Conservation (phyloP, 2,329 filamentous ascomycete genomes). For the Pseudogymnoascus pannorum region DNA sequence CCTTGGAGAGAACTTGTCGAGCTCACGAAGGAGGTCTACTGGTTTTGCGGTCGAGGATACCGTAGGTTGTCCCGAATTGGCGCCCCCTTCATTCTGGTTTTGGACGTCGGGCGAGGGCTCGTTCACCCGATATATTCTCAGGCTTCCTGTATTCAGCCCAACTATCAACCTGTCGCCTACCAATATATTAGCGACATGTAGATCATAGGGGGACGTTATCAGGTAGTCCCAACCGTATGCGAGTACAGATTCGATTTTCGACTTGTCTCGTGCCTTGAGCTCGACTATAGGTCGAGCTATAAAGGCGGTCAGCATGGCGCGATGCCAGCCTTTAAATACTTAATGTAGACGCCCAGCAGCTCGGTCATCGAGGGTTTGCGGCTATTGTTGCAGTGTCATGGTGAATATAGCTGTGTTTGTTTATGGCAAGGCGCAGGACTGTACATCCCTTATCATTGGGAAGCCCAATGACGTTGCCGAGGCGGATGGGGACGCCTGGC, state of each 20-base stretch:
- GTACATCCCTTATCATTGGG: constrained; percentile 6
- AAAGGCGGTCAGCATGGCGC: constrained; percentile 91
- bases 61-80: constrained; percentile 21
- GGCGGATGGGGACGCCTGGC: not conserved
- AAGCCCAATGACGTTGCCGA: constrained; percentile 4
- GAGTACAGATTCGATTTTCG: constrained; percentile 91
- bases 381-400: not conserved
- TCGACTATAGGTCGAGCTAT: constrained; percentile 94
- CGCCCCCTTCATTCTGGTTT: constrained; percentile 32
- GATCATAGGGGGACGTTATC: not conserved
- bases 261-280: constrained; percentile 92
- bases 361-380: not conserved
- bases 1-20: constrained; percentile 87
- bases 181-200: not conserved
- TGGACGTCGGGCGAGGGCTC: constrained; percentile 43
- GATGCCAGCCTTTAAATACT: constrained; percentile 1
- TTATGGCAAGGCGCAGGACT: not conserved
- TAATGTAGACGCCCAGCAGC: not conserved
- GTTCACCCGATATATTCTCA: constrained; percentile 89
- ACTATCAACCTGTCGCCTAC: constrained; percentile 83
- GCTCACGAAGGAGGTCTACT: constrained; percentile 80
- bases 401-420: not conserved
- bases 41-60: constrained; percentile 39
- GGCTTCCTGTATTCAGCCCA: constrained; percentile 78
- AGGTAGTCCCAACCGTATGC: constrained; percentile 60